Conservation (phyloP, 208 protist genomes). For the Leishmania amazonensis region DNA sequence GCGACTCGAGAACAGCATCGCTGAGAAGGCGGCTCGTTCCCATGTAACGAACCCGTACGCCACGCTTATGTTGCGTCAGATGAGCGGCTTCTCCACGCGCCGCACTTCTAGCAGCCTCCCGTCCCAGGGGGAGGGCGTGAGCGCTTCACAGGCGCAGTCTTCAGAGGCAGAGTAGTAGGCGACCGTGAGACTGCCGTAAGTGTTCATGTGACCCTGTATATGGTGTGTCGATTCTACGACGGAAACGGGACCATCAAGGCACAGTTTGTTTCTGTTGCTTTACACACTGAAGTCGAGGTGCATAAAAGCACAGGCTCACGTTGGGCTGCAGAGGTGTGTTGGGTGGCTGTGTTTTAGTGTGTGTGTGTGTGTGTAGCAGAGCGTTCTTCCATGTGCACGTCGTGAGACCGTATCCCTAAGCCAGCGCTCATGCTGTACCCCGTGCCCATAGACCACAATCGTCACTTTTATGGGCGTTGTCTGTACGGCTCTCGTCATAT, state of each 20-base stretch:
- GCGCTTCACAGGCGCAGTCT: neutral
- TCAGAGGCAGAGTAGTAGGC: neutral
- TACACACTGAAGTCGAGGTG: neutral
- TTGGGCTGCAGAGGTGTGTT: neutral
- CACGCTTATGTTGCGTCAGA: slow-evolving; percentile 20
- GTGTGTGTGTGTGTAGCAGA: neutral
- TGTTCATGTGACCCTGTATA: neutral
- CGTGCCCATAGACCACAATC: neutral
- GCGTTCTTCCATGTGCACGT: neutral
- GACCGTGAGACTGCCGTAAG: neutral
- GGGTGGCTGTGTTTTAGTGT: neutral
- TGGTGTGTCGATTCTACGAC: neutral
- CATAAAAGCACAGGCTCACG: neutral
- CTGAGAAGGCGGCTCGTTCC: slow-evolving; percentile 27
- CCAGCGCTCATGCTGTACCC: neutral
- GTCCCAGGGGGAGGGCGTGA: neutral
- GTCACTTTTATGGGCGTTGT: neutral
- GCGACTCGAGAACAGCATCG: slow-evolving; percentile 25
- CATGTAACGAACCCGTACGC: slow-evolving; percentile 31
- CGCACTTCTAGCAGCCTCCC: slow-evolving; percentile 1
- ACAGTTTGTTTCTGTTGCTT: neutral
- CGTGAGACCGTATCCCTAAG: neutral
- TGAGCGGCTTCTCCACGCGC: slow-evolving; percentile 10
- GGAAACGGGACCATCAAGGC: neutral
- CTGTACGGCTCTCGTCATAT: neutral